Conservation (phyloP, 306 rosid species). For the Leucaena leucocephala region DNA sequence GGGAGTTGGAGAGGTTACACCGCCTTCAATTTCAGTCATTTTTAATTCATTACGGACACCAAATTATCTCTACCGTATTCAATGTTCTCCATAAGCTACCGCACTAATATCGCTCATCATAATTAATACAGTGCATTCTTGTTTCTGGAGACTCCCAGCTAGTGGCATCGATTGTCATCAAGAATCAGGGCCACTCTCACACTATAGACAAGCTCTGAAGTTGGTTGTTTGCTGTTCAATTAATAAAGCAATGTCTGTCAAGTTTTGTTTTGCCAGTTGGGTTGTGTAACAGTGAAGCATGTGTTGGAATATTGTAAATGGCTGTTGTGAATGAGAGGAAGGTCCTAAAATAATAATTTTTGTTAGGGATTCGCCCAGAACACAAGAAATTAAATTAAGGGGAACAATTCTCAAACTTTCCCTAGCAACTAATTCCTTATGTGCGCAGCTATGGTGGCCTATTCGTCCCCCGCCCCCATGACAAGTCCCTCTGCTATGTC, state of each 20-base stretch:
- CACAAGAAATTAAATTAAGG: no score
- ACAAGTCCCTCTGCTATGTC: neutral
- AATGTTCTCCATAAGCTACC: neutral
- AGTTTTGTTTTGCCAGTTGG: no score
- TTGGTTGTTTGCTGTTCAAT: no score
- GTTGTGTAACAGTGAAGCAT: no score
- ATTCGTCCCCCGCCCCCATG: neutral
- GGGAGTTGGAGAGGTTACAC: neutral
- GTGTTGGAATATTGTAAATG: no score
- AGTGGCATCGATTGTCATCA: neutral
- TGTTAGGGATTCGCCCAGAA: no score
- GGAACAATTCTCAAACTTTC: no score
- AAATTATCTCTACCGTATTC: neutral
- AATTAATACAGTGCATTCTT: no score
- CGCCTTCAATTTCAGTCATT: neutral
- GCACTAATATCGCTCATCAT: neutral
- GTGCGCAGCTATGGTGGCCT: neutral
- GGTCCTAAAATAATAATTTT: no score
- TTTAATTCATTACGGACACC: neutral
- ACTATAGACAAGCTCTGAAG: no score
- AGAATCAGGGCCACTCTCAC: neutral
- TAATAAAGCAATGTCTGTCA: no score
- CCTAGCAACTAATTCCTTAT: neutral
- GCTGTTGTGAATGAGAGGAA: no score
- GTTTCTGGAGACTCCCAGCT: neutral